Base-by-base conservation (phyloP, 768 basidiomycete species). In the Grammothele lineata region DNA sequence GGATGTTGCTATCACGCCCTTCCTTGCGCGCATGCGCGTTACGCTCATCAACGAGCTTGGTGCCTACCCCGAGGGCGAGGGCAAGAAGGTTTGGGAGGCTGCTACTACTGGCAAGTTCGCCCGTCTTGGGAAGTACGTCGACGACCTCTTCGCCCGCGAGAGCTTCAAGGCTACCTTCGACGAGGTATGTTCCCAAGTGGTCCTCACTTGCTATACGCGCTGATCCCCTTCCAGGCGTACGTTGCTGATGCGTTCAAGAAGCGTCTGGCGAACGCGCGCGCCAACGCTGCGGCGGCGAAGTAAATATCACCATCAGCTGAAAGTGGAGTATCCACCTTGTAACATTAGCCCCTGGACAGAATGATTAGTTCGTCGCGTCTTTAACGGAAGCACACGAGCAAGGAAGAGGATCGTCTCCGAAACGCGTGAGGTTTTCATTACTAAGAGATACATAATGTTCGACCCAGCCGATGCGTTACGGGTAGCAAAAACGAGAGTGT, bases 1-100 rank as follows among this genome's bases (percentile, higher is more conserved):
- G 11, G 85, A 86, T 54, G 74, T 77, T 5, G 76, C 80, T 0
- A 58, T 84, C 21, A 65, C 74, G 4, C 81, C 85, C 1, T 81
- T 84, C 71, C 55, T 84, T 12, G 80, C 72, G n/a, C 70, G 85
- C 10, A 50, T 74, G 34, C 70, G 74, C 22, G 47, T 78, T 1
- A 40, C 60, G 24, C 53, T 79, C 24, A 62, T 66, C 57, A 72
- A 80, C 50, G 78, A 83, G 25, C 24, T 80, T 18, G 81, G 82
- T 1, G 66, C 62, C 18, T 85, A 64, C 53, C 67, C 70, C 5
- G 62, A 57, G 21, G 82, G 76, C 8, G 67, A 74, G 26, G 80
- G 80, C 0, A 62, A 56, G 37, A 72, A 67, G 53, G 61, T 73
- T 3, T 53, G 46, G 46, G 51, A 33, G 21, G 64, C 72, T 40